Base-by-base conservation (phyloP, 2,329 filamentous ascomycete genomes). In the Nigrospora sphaerica region DNA sequence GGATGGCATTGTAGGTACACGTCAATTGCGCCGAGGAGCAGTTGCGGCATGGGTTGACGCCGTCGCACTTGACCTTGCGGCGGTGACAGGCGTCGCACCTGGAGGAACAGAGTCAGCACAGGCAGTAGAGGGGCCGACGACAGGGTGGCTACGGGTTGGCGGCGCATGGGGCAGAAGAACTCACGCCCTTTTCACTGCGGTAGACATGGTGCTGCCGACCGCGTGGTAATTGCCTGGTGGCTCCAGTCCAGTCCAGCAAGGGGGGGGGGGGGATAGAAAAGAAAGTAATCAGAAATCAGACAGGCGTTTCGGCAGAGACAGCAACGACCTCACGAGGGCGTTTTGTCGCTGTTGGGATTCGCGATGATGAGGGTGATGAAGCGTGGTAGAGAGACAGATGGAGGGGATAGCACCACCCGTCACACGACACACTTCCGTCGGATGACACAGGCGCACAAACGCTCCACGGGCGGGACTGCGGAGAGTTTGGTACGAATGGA, bases 1-100 rank as follows among this genome's bases (percentile, higher is more conserved):
- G 83, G 33, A 87, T 80, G 32, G 83, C 81, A 67, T 86, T 83
- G 73, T 87, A 88, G 31, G 83, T 87, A 71, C 85, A 88, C 12
- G 75, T 72, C 16, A 88, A 71, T 57, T 81, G 75, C 7, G 84
- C 81, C 9, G 82, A 78, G 12, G 74, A 73, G 65, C 85, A 88
- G 65, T 87, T 86, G 49, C 79, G 76, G 64, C 85, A 89, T 17
- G 85, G 83, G 57, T 82, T 82, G 60, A 80, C 71, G 48, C 83
- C 82, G 59, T 86, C 82, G 61, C 84, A 87, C 63, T 85, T 86
- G 61, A 87, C 83, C 65, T 87, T 87, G 63, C 83, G 79, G 53
- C 82, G 80, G 70, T 86, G 83, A 62, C 83, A 87, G 57, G 82
- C 83, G 63, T 87, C 83, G 68, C 83, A 87, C 49, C 83, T 83